Conservation (phyloP, 306 rosid genomes). For the Castanopsis chinensis region DNA sequence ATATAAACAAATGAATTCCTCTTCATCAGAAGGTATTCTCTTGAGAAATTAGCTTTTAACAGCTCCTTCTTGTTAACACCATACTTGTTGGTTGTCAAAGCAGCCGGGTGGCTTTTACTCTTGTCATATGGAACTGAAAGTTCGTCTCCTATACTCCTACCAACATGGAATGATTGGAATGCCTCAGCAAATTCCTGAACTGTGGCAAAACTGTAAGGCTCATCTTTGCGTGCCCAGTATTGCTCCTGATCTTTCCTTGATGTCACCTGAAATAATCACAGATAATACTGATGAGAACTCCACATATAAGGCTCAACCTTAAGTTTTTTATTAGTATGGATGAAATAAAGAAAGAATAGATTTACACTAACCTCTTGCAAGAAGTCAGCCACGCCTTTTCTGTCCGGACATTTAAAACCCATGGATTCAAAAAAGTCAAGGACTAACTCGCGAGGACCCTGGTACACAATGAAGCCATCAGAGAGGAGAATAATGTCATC, state of each 20-base stretch:
- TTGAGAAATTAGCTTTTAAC: constrained; percentile 32
- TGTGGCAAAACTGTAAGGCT: constrained; percentile 26
- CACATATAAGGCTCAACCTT: neutral
- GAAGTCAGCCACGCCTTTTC: constrained; percentile 62
- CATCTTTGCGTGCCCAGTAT: constrained; percentile 35
- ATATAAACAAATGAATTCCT: constrained; percentile 45
- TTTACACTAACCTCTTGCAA: constrained; percentile 46
- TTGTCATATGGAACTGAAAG: constrained; percentile 43
- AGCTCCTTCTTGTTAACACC: constrained; percentile 34
- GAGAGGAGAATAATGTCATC: constrained; percentile 53
- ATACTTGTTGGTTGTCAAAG: constrained; percentile 34
- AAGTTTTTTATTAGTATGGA: neutral
- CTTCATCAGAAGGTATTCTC: constrained; percentile 46
- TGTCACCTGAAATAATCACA: constrained; percentile 23
- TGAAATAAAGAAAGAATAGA: neutral
- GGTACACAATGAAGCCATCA: constrained; percentile 53
- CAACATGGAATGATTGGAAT: constrained; percentile 35
- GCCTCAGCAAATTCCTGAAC: constrained; percentile 37
- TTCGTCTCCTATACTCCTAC: constrained; percentile 37
- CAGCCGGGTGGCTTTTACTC: constrained; percentile 39
- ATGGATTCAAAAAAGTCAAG: constrained; percentile 40
- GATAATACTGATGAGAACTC: neutral
- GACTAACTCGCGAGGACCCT: constrained; percentile 53
- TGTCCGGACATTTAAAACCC: constrained; percentile 54
- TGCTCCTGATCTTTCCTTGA: constrained; percentile 50